Base-by-base conservation (phyloP, 192 early-diverging fungal genomes). In the Backusella westeae region DNA sequence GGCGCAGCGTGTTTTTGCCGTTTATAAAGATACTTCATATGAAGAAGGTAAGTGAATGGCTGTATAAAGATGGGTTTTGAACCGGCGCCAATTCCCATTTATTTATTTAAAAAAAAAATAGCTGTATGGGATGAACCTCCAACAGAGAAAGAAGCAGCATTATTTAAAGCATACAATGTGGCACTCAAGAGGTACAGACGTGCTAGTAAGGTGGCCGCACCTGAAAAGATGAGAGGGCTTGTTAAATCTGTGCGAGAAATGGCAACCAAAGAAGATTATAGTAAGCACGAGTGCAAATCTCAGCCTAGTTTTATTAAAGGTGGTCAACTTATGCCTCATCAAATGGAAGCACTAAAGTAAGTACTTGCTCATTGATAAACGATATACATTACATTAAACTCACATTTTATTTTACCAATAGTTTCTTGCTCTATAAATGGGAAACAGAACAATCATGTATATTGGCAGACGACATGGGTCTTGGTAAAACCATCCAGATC, bases 401-500 rank as follows among this genome's bases (percentile, higher is more conserved):
- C 7, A 1, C 63, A 67, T 75, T 19, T 65, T 39, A 39, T 19
- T 0, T 69, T 4, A n/a, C 4, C 36, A 14, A 6, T 80, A 91
- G 87, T 49, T 93, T 91, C 91, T 71, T 93, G 15, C 38, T 89
- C 15, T 93, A 91, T 77, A 87, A 93, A 73, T 93, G 91, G 86
- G 82, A 75, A 52, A 85, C 88, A 39, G 42, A 82, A 9, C 80
- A 82, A 38, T 84, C 89, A 29, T 90, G 88, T 70, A 89, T 93
- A 74, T 73, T 93, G 32, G 92, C 93, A 17, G 92, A 93, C 80
- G 92, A 93, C 69, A 93, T 93, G 92, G 93, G 93, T 6, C 71
- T 93, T 41, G 92, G 89, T 49, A 94, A 94, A 78, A 94, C 93
- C 9, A 86, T 94, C 23, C 93, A 94, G 75, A 87, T 93, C 42